Evolutionary conservation across 75 land plant genomes (phyloP).

Genomic region (Chamaecyparis obtusa): DNA sequence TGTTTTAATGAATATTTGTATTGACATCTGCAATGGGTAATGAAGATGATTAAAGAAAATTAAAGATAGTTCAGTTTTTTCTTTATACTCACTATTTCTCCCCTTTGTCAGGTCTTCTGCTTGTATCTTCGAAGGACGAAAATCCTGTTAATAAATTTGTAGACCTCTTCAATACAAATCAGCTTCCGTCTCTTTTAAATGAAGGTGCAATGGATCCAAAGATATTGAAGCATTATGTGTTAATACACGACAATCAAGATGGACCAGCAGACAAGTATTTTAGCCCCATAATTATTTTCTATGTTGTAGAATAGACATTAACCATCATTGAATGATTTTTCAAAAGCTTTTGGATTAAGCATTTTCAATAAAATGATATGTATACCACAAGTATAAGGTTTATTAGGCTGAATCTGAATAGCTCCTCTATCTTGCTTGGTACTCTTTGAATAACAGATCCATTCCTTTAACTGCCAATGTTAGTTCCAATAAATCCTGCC

Average conservation of each 20-base stretch:
- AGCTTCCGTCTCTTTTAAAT: constrained; percentile 81
- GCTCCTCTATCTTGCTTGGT: neutral
- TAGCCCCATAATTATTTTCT: neutral
- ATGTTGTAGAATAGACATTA: neutral
- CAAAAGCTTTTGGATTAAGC: neutral
- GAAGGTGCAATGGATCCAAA: constrained; percentile 99
- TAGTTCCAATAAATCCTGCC: neutral
- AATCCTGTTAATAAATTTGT: constrained; percentile 76
- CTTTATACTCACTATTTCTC: neutral
- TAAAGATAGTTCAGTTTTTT: neutral
- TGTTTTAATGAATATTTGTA: neutral
- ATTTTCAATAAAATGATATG: neutral
- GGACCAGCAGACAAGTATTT: constrained; percentile 71
- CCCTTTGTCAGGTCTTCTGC: constrained; percentile 69
- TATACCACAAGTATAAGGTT: neutral
- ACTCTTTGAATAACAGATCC: neutral
- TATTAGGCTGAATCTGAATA: neutral
- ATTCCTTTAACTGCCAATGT: neutral
- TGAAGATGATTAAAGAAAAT: neutral
- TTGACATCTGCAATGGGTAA: neutral
- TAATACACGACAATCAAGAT: constrained; percentile 93
- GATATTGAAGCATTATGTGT: constrained; percentile 75
- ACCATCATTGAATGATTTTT: neutral
- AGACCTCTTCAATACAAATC: constrained; percentile 81
- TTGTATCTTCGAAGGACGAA: constrained; percentile 92